A percentile compares a stretch with the other conserved stretches of the same genome.
These are phyloP conservation scores for Penicillium psychrosexuale DNA, from an alignment of 2,329 filamentous ascomycete genomes.

Conservation along the genomic window DNA sequence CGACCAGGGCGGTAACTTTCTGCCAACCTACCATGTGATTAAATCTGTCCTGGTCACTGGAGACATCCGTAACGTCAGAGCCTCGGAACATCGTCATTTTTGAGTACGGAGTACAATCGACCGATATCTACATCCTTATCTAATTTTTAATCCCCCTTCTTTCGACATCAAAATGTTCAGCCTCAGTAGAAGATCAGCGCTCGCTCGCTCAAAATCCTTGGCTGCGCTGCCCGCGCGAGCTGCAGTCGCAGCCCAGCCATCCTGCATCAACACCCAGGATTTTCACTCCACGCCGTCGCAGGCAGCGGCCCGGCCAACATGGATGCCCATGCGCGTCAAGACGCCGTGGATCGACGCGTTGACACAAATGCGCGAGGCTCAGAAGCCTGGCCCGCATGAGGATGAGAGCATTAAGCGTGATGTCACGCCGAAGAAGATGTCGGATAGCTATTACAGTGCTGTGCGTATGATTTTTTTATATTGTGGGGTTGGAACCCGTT, in stretches of 20 bases:
- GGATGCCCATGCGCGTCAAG: constrained; percentile 58
- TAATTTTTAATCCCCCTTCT: neutral
- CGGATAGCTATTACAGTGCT: constrained; percentile 66
- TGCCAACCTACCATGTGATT: neutral
- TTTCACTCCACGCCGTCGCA: constrained; percentile 31
- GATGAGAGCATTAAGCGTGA: constrained; percentile 49
- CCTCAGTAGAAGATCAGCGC: constrained; percentile 19
- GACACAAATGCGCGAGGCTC: constrained; percentile 49
- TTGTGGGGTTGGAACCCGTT: neutral
- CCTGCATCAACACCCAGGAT: constrained; percentile 13
- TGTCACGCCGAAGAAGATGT: constrained; percentile 65
- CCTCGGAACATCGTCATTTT: constrained; percentile 17
- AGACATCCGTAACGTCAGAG: neutral
- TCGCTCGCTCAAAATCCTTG: constrained; percentile 22
- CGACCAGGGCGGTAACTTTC: neutral
- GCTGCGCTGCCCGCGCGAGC: constrained; percentile 13
- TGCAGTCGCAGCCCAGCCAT: constrained; percentile 9
- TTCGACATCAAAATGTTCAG: constrained; percentile 13
- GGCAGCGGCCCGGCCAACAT: constrained; percentile 32
- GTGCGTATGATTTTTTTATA: constrained; percentile 41
- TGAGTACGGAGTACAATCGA: constrained; percentile 1
- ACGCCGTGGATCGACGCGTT: constrained; percentile 69
- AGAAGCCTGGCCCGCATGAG: constrained; percentile 23
- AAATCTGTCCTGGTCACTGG: neutral
- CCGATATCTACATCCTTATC: constrained; percentile 1